Evolutionary conservation across 768 basidiomycete genomes (phyloP).

Genomic region (Solioccasus polychromus): DNA sequence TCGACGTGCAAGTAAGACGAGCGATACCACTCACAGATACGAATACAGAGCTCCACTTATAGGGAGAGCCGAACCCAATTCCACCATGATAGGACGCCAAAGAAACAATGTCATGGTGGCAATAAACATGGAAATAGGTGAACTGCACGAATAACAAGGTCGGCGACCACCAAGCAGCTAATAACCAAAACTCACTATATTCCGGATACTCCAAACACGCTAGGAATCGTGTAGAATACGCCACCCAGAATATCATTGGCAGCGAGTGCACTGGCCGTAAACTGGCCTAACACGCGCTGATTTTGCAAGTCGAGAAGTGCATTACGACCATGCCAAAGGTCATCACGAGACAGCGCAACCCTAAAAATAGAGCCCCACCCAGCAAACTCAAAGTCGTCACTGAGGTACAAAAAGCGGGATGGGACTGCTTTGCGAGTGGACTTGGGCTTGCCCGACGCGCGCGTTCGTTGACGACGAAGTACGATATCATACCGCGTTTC

Average conservation of each 20-base stretch:
- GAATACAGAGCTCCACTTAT: constrained; percentile 71
- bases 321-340: constrained; percentile 35
- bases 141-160: constrained; percentile 36
- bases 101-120: constrained; percentile 62
- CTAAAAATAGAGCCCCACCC: constrained; percentile 61
- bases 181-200: constrained; percentile 51
- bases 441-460: constrained; percentile 43
- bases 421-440: constrained; percentile 40
- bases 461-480: constrained; percentile 55
- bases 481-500: constrained; percentile 54
- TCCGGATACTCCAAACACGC: constrained; percentile 55
- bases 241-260: constrained; percentile 68
- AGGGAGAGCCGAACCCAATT: constrained; percentile 66
- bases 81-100: constrained; percentile 75
- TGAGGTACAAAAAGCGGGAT: constrained; percentile 60
- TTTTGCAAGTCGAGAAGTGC: constrained; percentile 29
- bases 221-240: constrained; percentile 68
- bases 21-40: constrained; percentile 47
- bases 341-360: constrained; percentile 44
- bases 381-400: constrained; percentile 67
- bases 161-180: not conserved
- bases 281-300: constrained; percentile 54
- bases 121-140: constrained; percentile 64
- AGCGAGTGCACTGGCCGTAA: constrained; percentile 61
- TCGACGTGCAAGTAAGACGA: not conserved